phyloP scores from a whole-genome alignment of 2,329 filamentous ascomycete genomes.

The Sporothrix variecibatus region DNA sequence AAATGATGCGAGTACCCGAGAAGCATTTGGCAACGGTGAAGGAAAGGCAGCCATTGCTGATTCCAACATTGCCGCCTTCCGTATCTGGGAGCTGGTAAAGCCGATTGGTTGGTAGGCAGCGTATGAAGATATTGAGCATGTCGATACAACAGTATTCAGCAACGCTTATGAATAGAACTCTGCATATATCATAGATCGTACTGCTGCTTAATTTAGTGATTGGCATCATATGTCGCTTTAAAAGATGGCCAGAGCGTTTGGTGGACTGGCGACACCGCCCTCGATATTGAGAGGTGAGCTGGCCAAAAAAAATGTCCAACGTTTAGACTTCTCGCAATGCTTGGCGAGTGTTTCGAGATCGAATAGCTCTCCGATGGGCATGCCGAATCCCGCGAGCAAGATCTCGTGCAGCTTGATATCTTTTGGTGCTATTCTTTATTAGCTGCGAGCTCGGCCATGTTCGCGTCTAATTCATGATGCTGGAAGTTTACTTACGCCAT shows the following conservation, averaged over 20 bases:
- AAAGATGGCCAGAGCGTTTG: constrained; percentile 50
- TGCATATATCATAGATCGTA: too few relatives aligned
- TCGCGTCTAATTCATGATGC: neutral
- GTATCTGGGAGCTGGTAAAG: neutral
- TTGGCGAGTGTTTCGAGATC: constrained; percentile 56
- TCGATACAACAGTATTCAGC: neutral
- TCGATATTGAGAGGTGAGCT: constrained; percentile 61
- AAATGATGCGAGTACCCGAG: neutral
- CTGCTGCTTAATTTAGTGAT: too few relatives aligned
- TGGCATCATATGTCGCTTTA: too few relatives aligned
- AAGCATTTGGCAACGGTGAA: neutral
- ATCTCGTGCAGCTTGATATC: constrained; percentile 46
- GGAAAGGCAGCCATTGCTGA: neutral
- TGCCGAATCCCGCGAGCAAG: constrained; percentile 53
- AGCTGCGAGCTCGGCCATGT: neutral
- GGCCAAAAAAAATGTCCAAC: constrained; percentile 64
- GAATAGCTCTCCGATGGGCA: constrained; percentile 58
- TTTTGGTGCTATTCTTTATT: neutral
- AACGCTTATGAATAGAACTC: too few relatives aligned
- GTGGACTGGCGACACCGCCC: constrained; percentile 51
- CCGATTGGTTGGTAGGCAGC: neutral
- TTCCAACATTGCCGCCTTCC: neutral
- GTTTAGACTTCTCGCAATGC: constrained; percentile 53
- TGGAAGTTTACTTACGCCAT: neutral
- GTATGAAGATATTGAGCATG: neutral